Evolutionary conservation across 1,284 basidiomycete species (phyloP), one percentile per base, ranked within the genome.

Genomic region (Mycosarcoma mackinlayi): DNA sequence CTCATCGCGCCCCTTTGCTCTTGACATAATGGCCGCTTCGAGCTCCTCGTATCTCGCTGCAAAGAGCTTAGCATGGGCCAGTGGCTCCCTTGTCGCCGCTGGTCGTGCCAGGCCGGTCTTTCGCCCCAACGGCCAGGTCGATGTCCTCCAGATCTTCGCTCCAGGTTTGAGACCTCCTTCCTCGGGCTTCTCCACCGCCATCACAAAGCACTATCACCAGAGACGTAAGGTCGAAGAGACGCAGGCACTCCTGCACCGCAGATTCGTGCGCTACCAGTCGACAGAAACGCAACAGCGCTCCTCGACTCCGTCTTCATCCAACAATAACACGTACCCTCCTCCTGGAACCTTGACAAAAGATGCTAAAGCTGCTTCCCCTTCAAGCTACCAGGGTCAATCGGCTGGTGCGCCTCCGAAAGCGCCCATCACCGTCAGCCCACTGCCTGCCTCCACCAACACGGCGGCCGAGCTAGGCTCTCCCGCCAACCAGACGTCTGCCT

Each of bases 401-500:
- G 73, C 73, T 6, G 64, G 61, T 19, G 49, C 66, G 11, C 48
- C 66, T 37, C 64, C 66, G 33, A 55, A 60, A 39, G 35, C 67
- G 9, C 67, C 74, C n/a, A n/a, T 37, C 44, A 40, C 60, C 33
- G 18, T 77, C 39, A 38, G 47, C 48, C 52, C 70, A 14, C 56
- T 58, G 13, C 73, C 74, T 21, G 70, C 62, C 24, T 69, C 73
- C 3, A 23, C 33, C 47, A 50, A 65, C 42, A 60, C 70, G 3
- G 75, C 62, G 8, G 66, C 64, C 28, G 75, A 75, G 53, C 59
- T 75, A 3, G 75, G 75, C 13, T 64, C 70, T 3, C 19, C 58
- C 21, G 56, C 66, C 46, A 75, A 77, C 58, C 75, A 77, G 63
- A 59, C 57, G 6, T 21, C 59, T 14, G 69, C 70, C 9, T 75